phyloP scores from a whole-genome alignment of 163 green algal species.

The Volvox carteri region DNA sequence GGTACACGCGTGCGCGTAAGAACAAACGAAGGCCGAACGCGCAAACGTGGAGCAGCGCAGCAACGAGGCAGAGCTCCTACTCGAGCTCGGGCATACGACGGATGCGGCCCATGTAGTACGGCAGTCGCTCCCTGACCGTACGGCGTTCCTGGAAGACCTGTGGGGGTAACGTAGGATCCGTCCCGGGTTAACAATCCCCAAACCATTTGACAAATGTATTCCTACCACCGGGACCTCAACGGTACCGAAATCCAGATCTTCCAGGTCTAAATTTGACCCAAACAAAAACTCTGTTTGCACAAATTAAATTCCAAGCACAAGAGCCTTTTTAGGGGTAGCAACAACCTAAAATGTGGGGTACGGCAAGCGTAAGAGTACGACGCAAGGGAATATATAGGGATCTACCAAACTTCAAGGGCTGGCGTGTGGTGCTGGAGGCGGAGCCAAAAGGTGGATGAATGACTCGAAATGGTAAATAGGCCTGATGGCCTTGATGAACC shows the following conservation, averaged over 20 bases:
- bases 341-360: background rate
- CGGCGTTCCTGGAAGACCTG: constrained; percentile 63
- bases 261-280: too few species aligned
- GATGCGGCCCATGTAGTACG: constrained; percentile 48
- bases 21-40: too few species aligned
- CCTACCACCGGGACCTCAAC: too few species aligned
- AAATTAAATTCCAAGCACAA: background rate
- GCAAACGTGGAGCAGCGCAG: too few species aligned
- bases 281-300: background rate
- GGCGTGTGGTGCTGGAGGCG: background rate
- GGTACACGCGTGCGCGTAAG: too few species aligned
- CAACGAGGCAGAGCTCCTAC: too few species aligned
- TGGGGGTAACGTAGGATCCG: background rate
- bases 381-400: too few species aligned
- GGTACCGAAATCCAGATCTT: too few species aligned
- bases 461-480: background rate
- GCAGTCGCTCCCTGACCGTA: constrained; percentile 3
- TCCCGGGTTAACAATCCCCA: background rate
- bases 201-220: background rate
- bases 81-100: constrained; percentile 26
- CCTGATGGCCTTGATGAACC: background rate
- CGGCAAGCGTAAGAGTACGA: background rate
- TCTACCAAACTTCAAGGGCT: too few species aligned
- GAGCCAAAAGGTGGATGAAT: background rate
- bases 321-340: too few species aligned